These are phyloP conservation scores for Ogataea sp. DNA, from an alignment of 805 yeast genomes.

Conservation along the genomic window DNA sequence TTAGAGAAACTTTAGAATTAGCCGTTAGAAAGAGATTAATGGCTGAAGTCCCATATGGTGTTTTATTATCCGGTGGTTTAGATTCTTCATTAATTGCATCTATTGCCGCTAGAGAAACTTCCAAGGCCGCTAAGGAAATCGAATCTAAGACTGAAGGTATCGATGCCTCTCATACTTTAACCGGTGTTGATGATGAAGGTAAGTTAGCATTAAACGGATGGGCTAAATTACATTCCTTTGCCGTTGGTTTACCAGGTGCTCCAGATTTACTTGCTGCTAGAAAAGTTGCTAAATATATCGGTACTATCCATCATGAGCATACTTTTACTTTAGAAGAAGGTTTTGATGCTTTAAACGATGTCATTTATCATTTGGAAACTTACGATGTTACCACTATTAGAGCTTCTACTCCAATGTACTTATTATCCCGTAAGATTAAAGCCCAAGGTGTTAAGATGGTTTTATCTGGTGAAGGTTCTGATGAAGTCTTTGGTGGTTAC, in stretches of 20 bases:
- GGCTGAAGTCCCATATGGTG: slow-evolving; percentile 99
- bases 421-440: slow-evolving; percentile 91
- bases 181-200: slow-evolving; percentile 91
- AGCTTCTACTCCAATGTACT: slow-evolving; percentile 99
- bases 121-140: slow-evolving; percentile 54
- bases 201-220: slow-evolving; percentile 70
- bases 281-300: slow-evolving; percentile 93
- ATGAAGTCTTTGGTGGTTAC: slow-evolving; percentile 98
- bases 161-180: slow-evolving; percentile 61
- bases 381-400: slow-evolving; percentile 98
- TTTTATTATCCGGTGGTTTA: slow-evolving; percentile 91
- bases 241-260: slow-evolving; percentile 95
- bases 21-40: slow-evolving; percentile 98
- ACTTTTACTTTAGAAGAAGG: slow-evolving; percentile 97
- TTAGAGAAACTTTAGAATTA: slow-evolving; percentile 79
- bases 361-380: slow-evolving; percentile 92
- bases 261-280: slow-evolving; percentile 96
- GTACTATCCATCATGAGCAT: slow-evolving; percentile 96
- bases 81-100: slow-evolving; percentile 96
- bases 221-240: slow-evolving; percentile 86
- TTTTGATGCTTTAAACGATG: slow-evolving; percentile 89
- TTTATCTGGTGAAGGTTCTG: slow-evolving; percentile 97
- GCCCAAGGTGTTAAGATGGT: slow-evolving; percentile 99
- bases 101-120: slow-evolving; percentile 94
- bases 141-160: slow-evolving; percentile 37